Evolutionary conservation across 164 flowering plant genomes (phyloP), one percentile per base, ranked within the genome.

Genomic region (Vitis riparia): DNA sequence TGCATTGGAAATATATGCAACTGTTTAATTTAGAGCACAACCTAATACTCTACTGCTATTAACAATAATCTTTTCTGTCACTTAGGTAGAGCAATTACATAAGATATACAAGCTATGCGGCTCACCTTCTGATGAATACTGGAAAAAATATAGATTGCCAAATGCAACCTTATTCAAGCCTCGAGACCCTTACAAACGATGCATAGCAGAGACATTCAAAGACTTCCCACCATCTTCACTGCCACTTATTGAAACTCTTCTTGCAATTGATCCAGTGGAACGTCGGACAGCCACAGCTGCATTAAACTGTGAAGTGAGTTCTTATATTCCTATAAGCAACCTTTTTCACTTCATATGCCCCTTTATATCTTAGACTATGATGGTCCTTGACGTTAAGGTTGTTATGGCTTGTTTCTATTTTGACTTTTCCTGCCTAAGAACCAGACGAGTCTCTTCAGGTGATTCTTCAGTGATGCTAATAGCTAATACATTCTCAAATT

Each of bases 51-150:
- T 62, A 14, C 17, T 73, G 63, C 63, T 62, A 15, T 30, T 64
- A 12, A 59, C 19, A 9, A 15, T 52, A 1, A 2, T 50, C 19
- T 63, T 57, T 30, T 55, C 50, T 56, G 23, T 50, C 13, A 30
- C 16, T n/a, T 72, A 88, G 89, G 90, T 88, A 51, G 90, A 88
- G 83, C 92, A 88, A 76, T 73, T 85, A 67, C 90, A 88, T 75
- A 88, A 85, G 76, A 88, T 88, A 62, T 86, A 77, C 82, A 88
- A 86, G 79, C 82, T 88, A 17, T 88, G 92, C 66, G 92, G 92
- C 68, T 88, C 92, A 47, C 87, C 90, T 69, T 78, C 92, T n/a
- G 89, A 88, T 66, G 88, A 83, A 51, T 88, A 81, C 65, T 88
- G 88, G 88, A 86, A 79, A 69, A 86, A 68, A 61, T 81, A 86